These are phyloP conservation scores for Digitaria exilis DNA, from an alignment of 202 grass and related monocot species.

Conservation along the genomic window DNA sequence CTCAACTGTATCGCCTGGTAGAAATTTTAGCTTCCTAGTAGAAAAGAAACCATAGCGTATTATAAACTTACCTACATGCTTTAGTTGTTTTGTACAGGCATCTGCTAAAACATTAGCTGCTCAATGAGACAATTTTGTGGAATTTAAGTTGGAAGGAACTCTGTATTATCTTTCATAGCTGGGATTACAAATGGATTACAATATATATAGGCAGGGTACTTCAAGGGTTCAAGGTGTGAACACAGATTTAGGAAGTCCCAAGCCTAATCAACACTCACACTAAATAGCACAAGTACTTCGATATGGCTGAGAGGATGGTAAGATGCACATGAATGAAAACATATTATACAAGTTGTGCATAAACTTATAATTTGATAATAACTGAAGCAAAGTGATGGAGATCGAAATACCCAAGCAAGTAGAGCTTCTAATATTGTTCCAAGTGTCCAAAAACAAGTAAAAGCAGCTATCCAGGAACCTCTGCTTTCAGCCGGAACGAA, in stretches of 20 bases:
- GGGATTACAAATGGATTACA: no score
- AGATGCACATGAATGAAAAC: background rate
- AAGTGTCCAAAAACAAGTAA: slow-evolving; percentile 56
- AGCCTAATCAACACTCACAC: no score
- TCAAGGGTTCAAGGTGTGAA: no score
- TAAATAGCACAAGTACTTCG: no score
- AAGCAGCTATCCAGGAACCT: slow-evolving; percentile 64
- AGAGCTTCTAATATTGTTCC: slow-evolving; percentile 71
- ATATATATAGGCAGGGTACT: no score
- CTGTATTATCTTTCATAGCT: no score
- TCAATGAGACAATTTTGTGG: background rate
- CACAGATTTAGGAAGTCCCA: no score
- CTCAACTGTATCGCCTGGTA: background rate
- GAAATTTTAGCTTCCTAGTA: background rate
- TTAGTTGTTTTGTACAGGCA: background rate
- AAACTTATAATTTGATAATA: background rate
- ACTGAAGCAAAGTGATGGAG: background rate
- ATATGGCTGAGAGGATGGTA: background rate
- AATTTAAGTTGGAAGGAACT: no score
- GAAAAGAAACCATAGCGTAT: background rate
- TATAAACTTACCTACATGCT: background rate
- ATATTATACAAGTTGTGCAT: background rate
- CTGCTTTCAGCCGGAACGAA: slow-evolving; percentile 72
- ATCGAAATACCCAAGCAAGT: slow-evolving; percentile 63
- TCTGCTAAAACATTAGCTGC: background rate